Evolutionary conservation across 2,329 filamentous ascomycete genomes (phyloP).

Genomic region (Mollisia scopiformis): DNA sequence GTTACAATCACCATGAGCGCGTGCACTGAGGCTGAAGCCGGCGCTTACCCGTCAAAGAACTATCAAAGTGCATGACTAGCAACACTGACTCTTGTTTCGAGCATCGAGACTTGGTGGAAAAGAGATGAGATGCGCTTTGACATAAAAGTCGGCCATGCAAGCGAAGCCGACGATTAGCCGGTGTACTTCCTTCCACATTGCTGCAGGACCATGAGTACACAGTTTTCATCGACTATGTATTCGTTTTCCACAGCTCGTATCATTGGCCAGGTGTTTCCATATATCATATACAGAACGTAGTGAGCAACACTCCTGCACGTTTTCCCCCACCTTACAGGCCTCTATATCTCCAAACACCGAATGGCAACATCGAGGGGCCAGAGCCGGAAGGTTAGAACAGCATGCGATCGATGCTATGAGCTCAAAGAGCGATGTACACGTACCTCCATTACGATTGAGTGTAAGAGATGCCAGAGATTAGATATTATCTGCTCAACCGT

Average conservation of each 20-base stretch:
- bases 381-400: slow-evolving; percentile 13
- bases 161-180: too few species aligned
- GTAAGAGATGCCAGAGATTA: slow-evolving; percentile 27
- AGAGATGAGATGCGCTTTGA: neutral
- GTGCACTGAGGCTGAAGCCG: neutral
- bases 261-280: too few species aligned
- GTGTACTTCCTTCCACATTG: neutral
- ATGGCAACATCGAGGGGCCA: neutral
- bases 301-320: too few species aligned
- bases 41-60: too few species aligned
- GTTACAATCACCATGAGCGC: neutral
- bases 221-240: neutral
- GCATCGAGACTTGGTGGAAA: too few species aligned
- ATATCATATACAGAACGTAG: too few species aligned
- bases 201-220: neutral
- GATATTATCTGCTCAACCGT: slow-evolving; percentile 22
- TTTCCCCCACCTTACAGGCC: neutral
- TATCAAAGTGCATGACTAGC: too few species aligned
- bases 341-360: neutral
- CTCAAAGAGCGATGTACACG: slow-evolving; percentile 30
- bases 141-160: too few species aligned
- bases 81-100: too few species aligned
- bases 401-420: slow-evolving; percentile 32
- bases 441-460: slow-evolving; percentile 7
- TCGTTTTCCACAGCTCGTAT: neutral